Conservation (phyloP, 2,329 filamentous ascomycete species). For the Fulvia fulva region DNA sequence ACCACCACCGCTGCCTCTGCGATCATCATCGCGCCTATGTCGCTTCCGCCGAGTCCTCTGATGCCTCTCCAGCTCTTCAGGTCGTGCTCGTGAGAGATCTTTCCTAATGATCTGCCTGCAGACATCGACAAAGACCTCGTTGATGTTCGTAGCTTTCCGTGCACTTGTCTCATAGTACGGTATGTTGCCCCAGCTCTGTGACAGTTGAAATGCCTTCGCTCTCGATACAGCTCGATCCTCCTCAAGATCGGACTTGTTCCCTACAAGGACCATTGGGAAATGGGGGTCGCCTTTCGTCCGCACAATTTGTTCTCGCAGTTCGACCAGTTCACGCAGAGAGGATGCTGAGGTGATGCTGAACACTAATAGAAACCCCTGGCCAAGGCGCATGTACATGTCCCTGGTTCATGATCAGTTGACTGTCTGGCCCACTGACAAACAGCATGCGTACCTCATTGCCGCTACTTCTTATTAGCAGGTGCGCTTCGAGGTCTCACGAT, state of each 20-base stretch:
- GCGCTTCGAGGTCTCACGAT: background rate
- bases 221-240: conserved; percentile 76
- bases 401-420: conserved; percentile 36
- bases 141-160: conserved; percentile 77
- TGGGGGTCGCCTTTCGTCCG: conserved; percentile 74
- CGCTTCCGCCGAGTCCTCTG: conserved; percentile 7
- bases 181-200: conserved; percentile 79
- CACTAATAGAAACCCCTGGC: conserved; percentile 85
- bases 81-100: conserved; percentile 26
- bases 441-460: conserved; percentile 25
- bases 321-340: conserved; percentile 75
- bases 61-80: conserved; percentile 16
- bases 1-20: conserved; percentile 1
- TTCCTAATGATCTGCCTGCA: conserved; percentile 37
- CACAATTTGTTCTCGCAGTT: conserved; percentile 82
- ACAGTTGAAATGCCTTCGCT: conserved; percentile 75
- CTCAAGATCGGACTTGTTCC: conserved; percentile 87
- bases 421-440: conserved; percentile 4
- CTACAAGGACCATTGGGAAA: conserved; percentile 76
- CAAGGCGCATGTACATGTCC: conserved; percentile 89
- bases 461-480: conserved; percentile 4
- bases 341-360: conserved; percentile 86
- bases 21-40: conserved; percentile 8
- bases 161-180: conserved; percentile 91
- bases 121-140: conserved; percentile 68